A percentile compares a stretch with the other conserved stretches of the same genome.
Conservation (phyloP, 1,284 basidiomycete species). For the Trichosporon sp. region DNA sequence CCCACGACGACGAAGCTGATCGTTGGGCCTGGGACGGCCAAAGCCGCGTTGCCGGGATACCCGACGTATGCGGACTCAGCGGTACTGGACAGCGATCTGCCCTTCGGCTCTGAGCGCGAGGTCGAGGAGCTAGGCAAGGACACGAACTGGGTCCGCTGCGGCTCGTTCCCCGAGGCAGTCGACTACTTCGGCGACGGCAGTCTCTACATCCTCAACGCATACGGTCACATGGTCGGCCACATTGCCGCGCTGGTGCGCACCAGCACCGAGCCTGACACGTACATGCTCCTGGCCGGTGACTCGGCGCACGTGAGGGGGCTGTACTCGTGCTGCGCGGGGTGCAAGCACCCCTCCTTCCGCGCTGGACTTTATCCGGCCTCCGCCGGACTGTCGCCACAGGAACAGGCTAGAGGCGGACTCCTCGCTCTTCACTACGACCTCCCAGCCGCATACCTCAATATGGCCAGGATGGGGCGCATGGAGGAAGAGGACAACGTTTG, state of each 20-base stretch:
- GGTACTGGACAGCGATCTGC: slow-evolving; percentile 14
- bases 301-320: slow-evolving; percentile 18
- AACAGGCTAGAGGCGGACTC: slow-evolving; percentile 10
- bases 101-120: slow-evolving; percentile 12
- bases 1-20: slow-evolving; percentile 15
- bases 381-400: slow-evolving; percentile 10
- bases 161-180: slow-evolving; percentile 8
- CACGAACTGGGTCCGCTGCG: slow-evolving; percentile 9
- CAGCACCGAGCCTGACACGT: slow-evolving; percentile 10
- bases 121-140: slow-evolving; percentile 11
- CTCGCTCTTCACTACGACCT: slow-evolving; percentile 19
- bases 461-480: slow-evolving; percentile 20
- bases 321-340: slow-evolving; percentile 17
- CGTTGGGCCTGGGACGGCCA: slow-evolving; percentile 8
- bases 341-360: slow-evolving; percentile 12
- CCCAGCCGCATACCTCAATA: slow-evolving; percentile 14
- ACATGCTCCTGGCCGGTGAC: slow-evolving; percentile 18
- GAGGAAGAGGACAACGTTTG: slow-evolving; percentile 18
- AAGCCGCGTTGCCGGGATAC: slow-evolving; percentile 15
- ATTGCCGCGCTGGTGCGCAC: slow-evolving; percentile 19
- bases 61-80: slow-evolving; percentile 10
- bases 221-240: slow-evolving; percentile 20
- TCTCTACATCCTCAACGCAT: slow-evolving; percentile 18
- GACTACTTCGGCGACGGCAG: slow-evolving; percentile 22
- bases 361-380: slow-evolving; percentile 15